phyloP scores from a whole-genome alignment of 2,329 filamentous ascomycete genomes.

The Microcyclospora pomicola region DNA sequence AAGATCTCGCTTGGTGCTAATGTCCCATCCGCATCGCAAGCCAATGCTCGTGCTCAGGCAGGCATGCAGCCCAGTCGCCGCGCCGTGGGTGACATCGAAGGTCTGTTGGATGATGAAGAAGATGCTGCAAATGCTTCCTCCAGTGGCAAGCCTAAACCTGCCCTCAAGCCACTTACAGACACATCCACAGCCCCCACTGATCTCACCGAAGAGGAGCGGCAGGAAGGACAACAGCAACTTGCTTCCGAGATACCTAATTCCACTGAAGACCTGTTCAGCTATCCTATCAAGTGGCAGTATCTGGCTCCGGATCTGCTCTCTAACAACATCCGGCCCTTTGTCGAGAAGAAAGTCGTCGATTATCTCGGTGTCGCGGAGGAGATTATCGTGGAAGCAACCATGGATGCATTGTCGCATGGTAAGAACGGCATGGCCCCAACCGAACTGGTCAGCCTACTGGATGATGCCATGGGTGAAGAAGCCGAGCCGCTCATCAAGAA shows the following conservation, averaged over 20 bases:
- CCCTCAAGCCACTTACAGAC: slow-evolving; percentile 30
- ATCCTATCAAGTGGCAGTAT: slow-evolving; percentile 84
- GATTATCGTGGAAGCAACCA: slow-evolving; percentile 82
- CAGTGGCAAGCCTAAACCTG: slow-evolving; percentile 11
- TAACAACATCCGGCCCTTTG: slow-evolving; percentile 82
- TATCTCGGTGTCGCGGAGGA: slow-evolving; percentile 94
- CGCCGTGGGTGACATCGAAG: slow-evolving; percentile 80
- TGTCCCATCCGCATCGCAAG: slow-evolving; percentile 22
- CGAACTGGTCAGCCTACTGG: slow-evolving; percentile 70
- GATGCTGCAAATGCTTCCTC: slow-evolving; percentile 61
- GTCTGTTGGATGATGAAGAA: slow-evolving; percentile 88
- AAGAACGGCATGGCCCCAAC: slow-evolving; percentile 60
- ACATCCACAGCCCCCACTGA: slow-evolving; percentile 52
- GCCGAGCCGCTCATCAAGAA: slow-evolving; percentile 90
- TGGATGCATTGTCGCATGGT: slow-evolving; percentile 68
- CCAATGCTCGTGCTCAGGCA: slow-evolving; percentile 49
- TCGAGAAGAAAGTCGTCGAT: slow-evolving; percentile 96
- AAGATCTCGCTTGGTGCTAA: slow-evolving; percentile 81
- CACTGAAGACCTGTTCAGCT: slow-evolving; percentile 78
- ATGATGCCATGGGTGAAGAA: slow-evolving; percentile 87
- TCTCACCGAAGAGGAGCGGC: slow-evolving; percentile 77
- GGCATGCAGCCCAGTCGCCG: slow-evolving; percentile 28
- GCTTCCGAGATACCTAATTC: slow-evolving; percentile 83
- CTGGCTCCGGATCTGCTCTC: slow-evolving; percentile 68
- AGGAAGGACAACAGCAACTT: slow-evolving; percentile 65